Base-by-base conservation (phyloP, 176 grass and related monocot genomes). In the Elymus sibiricus region DNA sequence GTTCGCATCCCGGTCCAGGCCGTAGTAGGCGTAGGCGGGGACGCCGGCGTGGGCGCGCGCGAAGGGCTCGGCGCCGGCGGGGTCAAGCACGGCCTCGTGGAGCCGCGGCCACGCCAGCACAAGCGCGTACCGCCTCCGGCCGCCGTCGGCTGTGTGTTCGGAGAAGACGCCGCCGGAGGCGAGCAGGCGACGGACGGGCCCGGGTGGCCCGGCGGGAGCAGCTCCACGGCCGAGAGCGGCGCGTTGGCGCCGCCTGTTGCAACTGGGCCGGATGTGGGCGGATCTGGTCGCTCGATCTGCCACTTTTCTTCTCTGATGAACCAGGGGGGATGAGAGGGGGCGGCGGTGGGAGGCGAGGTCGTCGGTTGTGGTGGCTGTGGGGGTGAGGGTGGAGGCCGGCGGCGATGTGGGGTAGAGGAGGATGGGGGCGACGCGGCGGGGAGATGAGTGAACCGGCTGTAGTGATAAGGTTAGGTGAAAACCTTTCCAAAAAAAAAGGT, bases 41-140 rank as follows among this genome's bases (percentile, higher is more conserved):
- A 95, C 91, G 26, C 93, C 89, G 68, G 12, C 80, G 75, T 91
- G 86, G 32, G 91, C 93, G 17, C 95, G 87, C 26, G 91, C 84
- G 81, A 98, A 98, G 35, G 93, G 65, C 73, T 98, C 93, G 7
- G 95, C 93, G 0, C 95, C 95, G 6, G 87, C n/a, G 6, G 93
- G 93, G 58, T 98, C 93, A 24, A 95, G 85, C 27, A 98, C 86
- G 5, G 91, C 91, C 83, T 98, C 91, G 82, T 87, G 91, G 63
- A 98, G 91, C 11, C 26, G 87, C 11, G 85, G 91, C 95, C 95
- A 98, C 1, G 91, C 85, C 4, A 77, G 77, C 2, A 98, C 73
- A 34, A 97, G 90, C 25, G 92, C 80, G 81, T 86, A 97, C 19
- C 86, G 90, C 24, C 88, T 35, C 34, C 34, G 12, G 26, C 81